Evolutionary conservation across 2,329 filamentous ascomycete species (phyloP).

Genomic region (Neocucurbitaria cava): DNA sequence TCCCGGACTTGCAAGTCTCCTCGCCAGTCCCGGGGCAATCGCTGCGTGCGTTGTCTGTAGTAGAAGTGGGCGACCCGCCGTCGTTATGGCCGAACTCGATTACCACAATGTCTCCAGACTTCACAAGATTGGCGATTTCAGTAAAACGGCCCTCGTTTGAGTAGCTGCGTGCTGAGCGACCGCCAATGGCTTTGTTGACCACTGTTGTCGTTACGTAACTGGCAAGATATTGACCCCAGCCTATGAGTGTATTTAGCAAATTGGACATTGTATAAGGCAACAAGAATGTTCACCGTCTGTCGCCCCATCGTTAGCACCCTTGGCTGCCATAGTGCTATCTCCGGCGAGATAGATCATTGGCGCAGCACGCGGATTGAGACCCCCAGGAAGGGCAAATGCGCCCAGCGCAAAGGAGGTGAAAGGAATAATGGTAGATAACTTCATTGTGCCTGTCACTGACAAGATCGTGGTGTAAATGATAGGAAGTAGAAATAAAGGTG

Average conservation of each 20-base stretch:
- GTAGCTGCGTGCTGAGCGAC: slow-evolving; percentile 2
- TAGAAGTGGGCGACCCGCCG: neutral
- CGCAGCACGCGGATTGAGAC: neutral
- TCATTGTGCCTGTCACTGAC: neutral
- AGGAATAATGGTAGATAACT: neutral
- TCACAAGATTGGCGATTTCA: neutral
- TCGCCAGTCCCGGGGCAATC: slow-evolving; percentile 4
- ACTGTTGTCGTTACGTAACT: neutral
- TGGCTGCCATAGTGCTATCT: slow-evolving; percentile 4
- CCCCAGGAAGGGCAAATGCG: neutral
- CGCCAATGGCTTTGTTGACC: neutral
- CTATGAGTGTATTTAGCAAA: neutral
- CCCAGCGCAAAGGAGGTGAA: neutral
- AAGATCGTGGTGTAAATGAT: neutral
- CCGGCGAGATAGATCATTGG: slow-evolving; percentile 1
- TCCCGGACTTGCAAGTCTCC: neutral
- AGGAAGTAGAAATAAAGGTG: neutral
- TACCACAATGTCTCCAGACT: slow-evolving; percentile 4
- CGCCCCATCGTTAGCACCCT: slow-evolving; percentile 1
- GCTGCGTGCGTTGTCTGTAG: slow-evolving; percentile 1
- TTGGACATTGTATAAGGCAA: neutral
- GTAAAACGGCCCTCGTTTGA: slow-evolving; percentile 1
- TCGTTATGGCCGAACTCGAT: slow-evolving; percentile 3
- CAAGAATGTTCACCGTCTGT: neutral
- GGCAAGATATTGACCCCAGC: neutral